Evolutionary conservation across 2,329 filamentous ascomycete genomes (phyloP).

Genomic region (Neofusicoccum parvum): DNA sequence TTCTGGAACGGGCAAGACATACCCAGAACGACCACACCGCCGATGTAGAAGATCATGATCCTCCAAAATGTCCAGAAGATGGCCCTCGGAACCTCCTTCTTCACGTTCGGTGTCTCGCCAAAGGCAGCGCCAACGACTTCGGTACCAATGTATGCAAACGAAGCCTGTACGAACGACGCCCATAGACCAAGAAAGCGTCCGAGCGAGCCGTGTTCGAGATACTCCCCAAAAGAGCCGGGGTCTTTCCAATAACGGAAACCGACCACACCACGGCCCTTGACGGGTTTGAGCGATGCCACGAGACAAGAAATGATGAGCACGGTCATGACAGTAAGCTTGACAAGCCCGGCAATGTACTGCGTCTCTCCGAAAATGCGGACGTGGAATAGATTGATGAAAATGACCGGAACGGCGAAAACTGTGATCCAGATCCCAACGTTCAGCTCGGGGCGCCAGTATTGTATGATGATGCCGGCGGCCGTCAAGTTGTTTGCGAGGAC

Average conservation of each 20-base stretch:
- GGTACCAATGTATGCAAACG: conserved; percentile 71
- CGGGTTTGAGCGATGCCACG: conserved; percentile 59
- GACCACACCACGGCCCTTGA: conserved; percentile 69
- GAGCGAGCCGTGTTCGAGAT: conserved; percentile 57
- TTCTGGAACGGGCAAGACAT: conserved; percentile 69
- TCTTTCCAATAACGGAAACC: conserved; percentile 72
- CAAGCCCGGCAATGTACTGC: conserved; percentile 75
- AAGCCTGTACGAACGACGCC: conserved; percentile 67
- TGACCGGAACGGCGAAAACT: conserved; percentile 72
- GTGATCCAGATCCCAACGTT: conserved; percentile 73
- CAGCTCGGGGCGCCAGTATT: conserved; percentile 68
- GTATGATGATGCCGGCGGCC: conserved; percentile 72
- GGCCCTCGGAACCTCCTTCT: conserved; percentile 70
- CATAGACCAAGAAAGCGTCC: conserved; percentile 71
- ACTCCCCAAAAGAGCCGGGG: conserved; percentile 68
- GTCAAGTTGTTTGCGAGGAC: conserved; percentile 74
- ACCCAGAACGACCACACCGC: conserved; percentile 66
- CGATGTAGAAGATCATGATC: conserved; percentile 69
- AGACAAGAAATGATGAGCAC: conserved; percentile 66
- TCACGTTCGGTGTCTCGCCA: conserved; percentile 72
- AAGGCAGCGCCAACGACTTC: conserved; percentile 77
- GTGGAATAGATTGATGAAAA: conserved; percentile 69
- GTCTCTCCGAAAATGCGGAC: conserved; percentile 74
- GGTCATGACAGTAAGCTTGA: conserved; percentile 72
- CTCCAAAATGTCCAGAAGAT: conserved; percentile 76